phyloP scores from a whole-genome alignment of 78 protist genomes.

The Dictyostelium brefeldianum region DNA sequence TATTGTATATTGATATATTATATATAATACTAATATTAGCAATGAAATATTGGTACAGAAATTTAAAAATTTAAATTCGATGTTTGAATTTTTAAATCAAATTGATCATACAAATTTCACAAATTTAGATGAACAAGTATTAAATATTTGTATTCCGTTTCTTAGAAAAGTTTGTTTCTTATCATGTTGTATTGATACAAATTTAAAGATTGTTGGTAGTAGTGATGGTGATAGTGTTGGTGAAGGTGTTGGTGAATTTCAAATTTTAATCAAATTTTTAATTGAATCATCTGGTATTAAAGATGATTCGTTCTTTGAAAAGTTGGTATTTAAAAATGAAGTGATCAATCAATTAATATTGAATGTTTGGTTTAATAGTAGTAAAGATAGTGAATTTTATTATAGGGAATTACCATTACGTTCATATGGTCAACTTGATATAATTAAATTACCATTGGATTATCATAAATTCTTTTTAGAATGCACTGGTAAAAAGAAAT shows the following conservation, averaged over 20 bases:
- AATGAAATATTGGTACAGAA: no score
- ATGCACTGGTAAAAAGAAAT: neutral
- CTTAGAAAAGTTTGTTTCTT: constrained; percentile 10
- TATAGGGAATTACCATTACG: neutral
- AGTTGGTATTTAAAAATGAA: neutral
- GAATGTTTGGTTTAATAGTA: neutral
- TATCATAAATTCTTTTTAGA: constrained; percentile 29
- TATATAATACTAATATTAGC: no score
- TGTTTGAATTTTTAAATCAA: constrained; percentile 8
- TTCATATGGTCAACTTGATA: neutral
- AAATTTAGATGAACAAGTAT: neutral
- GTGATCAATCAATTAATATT: neutral
- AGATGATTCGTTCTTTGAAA: neutral
- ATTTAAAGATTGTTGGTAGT: neutral
- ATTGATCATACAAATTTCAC: neutral
- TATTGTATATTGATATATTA: no score
- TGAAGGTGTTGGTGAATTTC: neutral
- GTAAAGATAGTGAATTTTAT: neutral
- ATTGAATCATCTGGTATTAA: neutral
- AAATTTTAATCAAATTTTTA: neutral
- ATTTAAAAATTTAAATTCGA: constrained; percentile 9
- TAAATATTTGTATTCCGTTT: neutral
- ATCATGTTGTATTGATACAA: constrained; percentile 2
- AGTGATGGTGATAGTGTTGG: neutral
- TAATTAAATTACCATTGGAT: neutral